phyloP scores from a whole-genome alignment of 306 rosid species.

The Prunus padus region DNA sequence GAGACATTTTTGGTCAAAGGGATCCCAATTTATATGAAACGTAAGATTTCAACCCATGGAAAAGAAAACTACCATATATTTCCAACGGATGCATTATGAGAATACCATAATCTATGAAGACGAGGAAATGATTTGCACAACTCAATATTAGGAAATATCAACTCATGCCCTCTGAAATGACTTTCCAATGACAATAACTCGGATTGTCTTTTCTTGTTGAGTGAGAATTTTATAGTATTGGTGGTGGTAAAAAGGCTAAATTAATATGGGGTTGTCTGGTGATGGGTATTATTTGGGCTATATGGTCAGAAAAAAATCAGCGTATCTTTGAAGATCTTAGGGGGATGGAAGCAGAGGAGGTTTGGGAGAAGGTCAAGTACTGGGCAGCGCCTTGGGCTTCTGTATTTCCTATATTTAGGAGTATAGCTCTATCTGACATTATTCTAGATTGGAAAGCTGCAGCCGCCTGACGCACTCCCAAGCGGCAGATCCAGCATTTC shows the following conservation, averaged over 20 bases:
- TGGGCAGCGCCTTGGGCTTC: background rate
- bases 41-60: background rate
- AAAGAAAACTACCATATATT: background rate
- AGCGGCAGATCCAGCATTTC: too few relatives aligned
- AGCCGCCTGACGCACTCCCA: background rate
- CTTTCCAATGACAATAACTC: background rate
- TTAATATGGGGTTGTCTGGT: too few relatives aligned
- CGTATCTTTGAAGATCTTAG: background rate
- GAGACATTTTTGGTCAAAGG: background rate
- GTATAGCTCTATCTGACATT: background rate
- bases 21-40: background rate
- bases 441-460: background rate
- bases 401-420: background rate
- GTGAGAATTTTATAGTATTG: too few relatives aligned
- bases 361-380: background rate
- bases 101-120: background rate
- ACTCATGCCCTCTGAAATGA: background rate
- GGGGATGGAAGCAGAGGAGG: background rate
- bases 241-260: too few relatives aligned
- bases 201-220: too few relatives aligned
- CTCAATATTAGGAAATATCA: background rate
- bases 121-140: background rate
- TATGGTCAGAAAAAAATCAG: background rate
- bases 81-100: background rate
- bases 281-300: background rate